Percentiles rank a stretch among this genome's conserved stretches.
These are phyloP conservation scores for Podospora appendiculata DNA, from an alignment of 495 filamentous ascomycete species.

Conservation along the genomic window DNA sequence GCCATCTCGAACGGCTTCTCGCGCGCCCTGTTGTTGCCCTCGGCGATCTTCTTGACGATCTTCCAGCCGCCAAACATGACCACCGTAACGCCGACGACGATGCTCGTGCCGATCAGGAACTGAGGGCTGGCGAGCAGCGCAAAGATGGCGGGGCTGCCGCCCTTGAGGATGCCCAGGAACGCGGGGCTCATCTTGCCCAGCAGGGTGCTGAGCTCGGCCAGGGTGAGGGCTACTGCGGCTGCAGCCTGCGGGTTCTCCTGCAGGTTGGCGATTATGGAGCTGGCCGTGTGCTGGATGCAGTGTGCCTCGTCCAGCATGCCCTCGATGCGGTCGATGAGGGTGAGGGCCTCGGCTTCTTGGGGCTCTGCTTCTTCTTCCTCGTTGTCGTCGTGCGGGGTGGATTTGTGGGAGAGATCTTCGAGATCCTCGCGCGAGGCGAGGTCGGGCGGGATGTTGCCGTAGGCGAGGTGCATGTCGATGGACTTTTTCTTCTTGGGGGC, in stretches of 20 bases:
- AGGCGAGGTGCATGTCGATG: conserved; percentile 84
- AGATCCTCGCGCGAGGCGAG: conserved; percentile 33
- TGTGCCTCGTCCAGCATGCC: conserved; percentile 73
- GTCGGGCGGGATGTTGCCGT: conserved; percentile 61
- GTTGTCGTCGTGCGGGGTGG: not conserved
- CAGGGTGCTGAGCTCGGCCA: conserved; percentile 83
- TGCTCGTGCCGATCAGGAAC: conserved; percentile 85
- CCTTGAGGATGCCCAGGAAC: conserved; percentile 65
- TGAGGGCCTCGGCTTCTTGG: conserved; percentile 53
- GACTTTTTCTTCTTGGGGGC: conserved; percentile 37
- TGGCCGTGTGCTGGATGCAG: conserved; percentile 78
- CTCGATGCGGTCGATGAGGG: conserved; percentile 62
- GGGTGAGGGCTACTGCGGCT: conserved; percentile 84
- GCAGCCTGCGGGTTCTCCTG: conserved; percentile 90
- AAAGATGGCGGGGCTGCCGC: conserved; percentile 73
- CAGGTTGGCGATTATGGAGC: conserved; percentile 73
- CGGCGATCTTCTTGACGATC: conserved; percentile 78
- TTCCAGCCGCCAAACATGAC: conserved; percentile 95
- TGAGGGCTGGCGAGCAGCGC: conserved; percentile 83
- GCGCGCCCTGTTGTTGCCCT: conserved; percentile 35
- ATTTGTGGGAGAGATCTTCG: too few species aligned
- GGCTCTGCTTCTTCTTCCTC: conserved; percentile 15
- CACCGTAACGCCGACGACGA: conserved; percentile 82
- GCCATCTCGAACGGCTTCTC: conserved; percentile 48
- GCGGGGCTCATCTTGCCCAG: conserved; percentile 78